Evolutionary conservation across 2,329 filamentous ascomycete genomes (phyloP).

Genomic region (Rutstroemia sp.): DNA sequence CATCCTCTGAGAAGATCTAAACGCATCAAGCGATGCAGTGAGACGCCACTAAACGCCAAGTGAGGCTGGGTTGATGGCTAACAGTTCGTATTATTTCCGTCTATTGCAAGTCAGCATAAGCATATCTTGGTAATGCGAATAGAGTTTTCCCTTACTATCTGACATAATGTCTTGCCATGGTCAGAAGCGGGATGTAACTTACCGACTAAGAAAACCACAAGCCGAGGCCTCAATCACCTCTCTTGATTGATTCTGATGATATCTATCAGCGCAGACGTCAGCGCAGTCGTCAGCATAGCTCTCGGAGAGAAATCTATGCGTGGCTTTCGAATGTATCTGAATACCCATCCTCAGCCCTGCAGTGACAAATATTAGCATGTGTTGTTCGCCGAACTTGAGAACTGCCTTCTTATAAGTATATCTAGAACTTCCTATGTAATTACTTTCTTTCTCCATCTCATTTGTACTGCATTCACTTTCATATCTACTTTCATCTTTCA

Average conservation of each 20-base stretch:
- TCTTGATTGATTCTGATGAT: background rate
- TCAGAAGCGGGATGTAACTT: background rate
- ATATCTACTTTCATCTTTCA: background rate
- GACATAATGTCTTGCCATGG: background rate
- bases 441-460: background rate
- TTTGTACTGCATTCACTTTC: background rate
- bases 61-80: background rate
- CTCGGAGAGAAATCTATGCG: background rate
- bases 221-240: too few relatives aligned
- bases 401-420: slow-evolving; percentile 1
- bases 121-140: background rate
- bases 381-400: background rate
- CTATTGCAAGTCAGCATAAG: background rate
- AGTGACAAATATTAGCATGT: background rate
- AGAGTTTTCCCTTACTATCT: background rate
- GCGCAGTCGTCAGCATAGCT: background rate
- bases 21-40: background rate
- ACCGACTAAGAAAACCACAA: too few relatives aligned
- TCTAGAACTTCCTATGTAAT: background rate
- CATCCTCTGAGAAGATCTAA: background rate
- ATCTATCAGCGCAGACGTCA: background rate
- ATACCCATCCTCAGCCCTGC: background rate
- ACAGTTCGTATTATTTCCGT: background rate
- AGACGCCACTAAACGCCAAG: background rate
- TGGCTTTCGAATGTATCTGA: background rate